Evolutionary conservation across 2,329 filamentous ascomycete species (phyloP), one percentile per base, ranked within the genome.

Genomic region (Colletotrichum tropicicola): DNA sequence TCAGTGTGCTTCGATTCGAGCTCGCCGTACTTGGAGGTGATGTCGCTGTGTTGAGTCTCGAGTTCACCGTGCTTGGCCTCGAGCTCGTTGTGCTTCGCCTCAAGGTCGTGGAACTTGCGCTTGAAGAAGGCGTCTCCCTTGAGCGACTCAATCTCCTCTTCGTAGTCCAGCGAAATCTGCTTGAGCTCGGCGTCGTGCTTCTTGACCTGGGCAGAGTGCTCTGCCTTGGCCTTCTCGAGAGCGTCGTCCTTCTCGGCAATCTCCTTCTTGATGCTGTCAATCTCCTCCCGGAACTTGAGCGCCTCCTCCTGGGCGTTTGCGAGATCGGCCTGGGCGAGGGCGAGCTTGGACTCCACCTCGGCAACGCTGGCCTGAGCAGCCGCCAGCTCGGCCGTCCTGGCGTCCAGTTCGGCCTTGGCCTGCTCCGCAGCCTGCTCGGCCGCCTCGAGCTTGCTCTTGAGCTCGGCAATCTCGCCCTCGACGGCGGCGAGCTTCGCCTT

Each of bases 121-220:
- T 88, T 89, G 76, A 89, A 88, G 73, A 86, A 86, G 13, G 88
- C 87, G 67, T 90, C 87, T 21, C 87, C 87, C 60, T 85, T 83
- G 15, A 90, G 82, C 61, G 84, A 85, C 71, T 90, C 87, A 57
- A 91, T 89, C 73, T 90, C 87, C n/a, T 83, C 81, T 72, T 90
- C 85, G 68, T 89, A 89, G 68, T 90, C 87, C 67, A 85, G 79
- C 1, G 87, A 87, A 58, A 90, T 75, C 65, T 82, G 83, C 73
- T 85, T 81, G 68, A 91, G 80, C 71, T 87, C 85, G 68, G 85
- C 82, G 65, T 86, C 82, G 71, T 90, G 86, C 73, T 83, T 84
- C 43, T 80, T 78, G 25, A 73, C 71, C 0, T 77, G 73, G 3
- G 73, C 68, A n/a, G 77, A 74, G 62, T 80, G 78, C 35, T 85